These are phyloP conservation scores for Phytophthora foliorum DNA, from an alignment of 352 stramenopile genomes.

Conservation along the genomic window DNA sequence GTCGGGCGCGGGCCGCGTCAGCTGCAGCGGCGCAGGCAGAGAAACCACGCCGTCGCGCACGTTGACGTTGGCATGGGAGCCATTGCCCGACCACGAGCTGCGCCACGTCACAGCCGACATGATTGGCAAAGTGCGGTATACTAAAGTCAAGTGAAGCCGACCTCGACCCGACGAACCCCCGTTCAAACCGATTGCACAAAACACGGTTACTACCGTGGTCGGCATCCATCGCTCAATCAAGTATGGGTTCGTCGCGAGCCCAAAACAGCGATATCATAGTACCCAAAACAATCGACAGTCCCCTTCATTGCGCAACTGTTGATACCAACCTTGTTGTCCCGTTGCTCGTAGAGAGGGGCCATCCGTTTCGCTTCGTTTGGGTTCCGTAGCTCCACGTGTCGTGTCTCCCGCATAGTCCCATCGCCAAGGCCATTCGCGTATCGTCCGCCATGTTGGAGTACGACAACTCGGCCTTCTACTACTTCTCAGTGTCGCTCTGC, in stretches of 20 bases:
- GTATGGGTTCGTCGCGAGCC: too few species aligned
- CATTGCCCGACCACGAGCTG: conserved; percentile 26
- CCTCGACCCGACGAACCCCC: conserved; percentile 17
- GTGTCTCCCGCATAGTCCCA: conserved; percentile 8
- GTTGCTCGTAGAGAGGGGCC: neutral
- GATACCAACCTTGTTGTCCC: neutral
- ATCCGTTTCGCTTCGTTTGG: conserved; percentile 15
- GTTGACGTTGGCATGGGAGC: neutral
- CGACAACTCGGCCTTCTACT: conserved; percentile 99
- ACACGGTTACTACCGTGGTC: too few species aligned
- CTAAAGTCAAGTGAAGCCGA: conserved; percentile 26
- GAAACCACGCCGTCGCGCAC: conserved; percentile 22
- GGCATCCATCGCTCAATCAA: too few species aligned
- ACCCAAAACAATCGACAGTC: conserved; percentile 2
- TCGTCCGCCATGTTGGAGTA: conserved; percentile 95
- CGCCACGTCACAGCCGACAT: conserved; percentile 37
- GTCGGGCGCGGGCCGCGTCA: conserved; percentile 22
- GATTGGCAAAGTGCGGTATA: conserved; percentile 21
- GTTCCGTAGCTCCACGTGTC: conserved; percentile 38
- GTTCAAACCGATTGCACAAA: conserved; percentile 9
- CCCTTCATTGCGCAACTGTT: conserved; percentile 5
- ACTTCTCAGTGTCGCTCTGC: conserved; percentile 98
- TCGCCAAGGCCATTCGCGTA: conserved; percentile 24
- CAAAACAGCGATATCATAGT: too few species aligned
- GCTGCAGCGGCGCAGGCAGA: conserved; percentile 25